Base-by-base conservation (phyloP, 768 basidiomycete species). In the Coprinopsis marcescibilis region DNA sequence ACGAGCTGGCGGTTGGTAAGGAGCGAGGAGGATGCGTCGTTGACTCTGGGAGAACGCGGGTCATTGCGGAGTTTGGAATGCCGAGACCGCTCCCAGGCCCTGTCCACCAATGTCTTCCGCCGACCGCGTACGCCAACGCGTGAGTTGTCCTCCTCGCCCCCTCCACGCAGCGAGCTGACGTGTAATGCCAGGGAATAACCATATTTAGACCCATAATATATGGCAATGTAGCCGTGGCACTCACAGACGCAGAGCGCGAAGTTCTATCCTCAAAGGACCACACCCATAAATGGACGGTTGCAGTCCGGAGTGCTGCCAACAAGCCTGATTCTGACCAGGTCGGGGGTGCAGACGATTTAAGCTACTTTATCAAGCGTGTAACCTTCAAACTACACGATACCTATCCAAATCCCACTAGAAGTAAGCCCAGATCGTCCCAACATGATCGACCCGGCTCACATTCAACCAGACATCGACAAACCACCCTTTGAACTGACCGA, bases 351-450 rank as follows among this genome's bases (percentile, higher is more conserved):
- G 93, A 97, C 62, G 92, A 97, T 58, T 61, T 94, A 27, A 77
- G 80, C 55, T 89, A 96, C 57, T 91, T 95, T 61, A 83, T 99
- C 61, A 97, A 95, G 62, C 81, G 92, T 46, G 95, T 98, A 42
- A 88, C 92, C 13, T 97, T 99, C 81, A 95, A 92, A 65, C 67
- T 99, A 43, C 95, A 99, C 66, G 96, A 99, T 55, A 97, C 94
- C 1, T 97, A 97, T 65, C 67, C 90, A 2, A 92, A 85, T 60
- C 91, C 93, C 2, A 83, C 82, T 29, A 72, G 96, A 70, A 88
- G 95, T 96, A 57, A 60, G 84, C 72, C 34, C 36, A 26, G 14
- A 19, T 19, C 37, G 20, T 17, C 19, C 30, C 15, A 43, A 17
- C 26, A 19, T 4, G 13, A 26, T 45, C 17, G 30, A n/a, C 27